Evolutionary conservation across 2,329 filamentous ascomycete species (phyloP).

Genomic region (Aspergillus brunneoviolaceus): DNA sequence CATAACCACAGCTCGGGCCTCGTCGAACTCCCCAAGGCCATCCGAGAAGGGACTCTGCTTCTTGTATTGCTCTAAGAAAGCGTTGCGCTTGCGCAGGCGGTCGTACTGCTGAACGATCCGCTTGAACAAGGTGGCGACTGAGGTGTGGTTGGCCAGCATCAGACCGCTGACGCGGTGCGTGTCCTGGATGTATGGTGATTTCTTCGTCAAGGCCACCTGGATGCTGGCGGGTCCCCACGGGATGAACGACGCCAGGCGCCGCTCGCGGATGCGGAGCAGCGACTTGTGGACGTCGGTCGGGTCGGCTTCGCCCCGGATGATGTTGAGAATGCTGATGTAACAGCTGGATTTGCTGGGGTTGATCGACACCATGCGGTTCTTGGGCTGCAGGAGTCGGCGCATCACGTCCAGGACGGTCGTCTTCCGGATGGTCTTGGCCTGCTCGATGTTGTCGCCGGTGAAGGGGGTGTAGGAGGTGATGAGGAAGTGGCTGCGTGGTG

Average conservation of each 20-base stretch:
- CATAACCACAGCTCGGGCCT: slow-evolving; percentile 84
- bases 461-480: slow-evolving; percentile 99
- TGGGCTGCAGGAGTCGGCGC: slow-evolving; percentile 90
- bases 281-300: slow-evolving; percentile 98
- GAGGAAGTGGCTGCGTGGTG: slow-evolving; percentile 93
- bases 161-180: slow-evolving; percentile 91
- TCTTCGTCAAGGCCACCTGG: slow-evolving; percentile 93
- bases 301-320: slow-evolving; percentile 97
- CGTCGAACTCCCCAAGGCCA: slow-evolving; percentile 90
- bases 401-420: slow-evolving; percentile 98
- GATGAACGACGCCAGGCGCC: slow-evolving; percentile 91
- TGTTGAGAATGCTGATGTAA: slow-evolving; percentile 98
- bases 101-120: slow-evolving; percentile 91
- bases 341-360: slow-evolving; percentile 95
- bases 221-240: slow-evolving; percentile 98
- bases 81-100: slow-evolving; percentile 90
- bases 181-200: slow-evolving; percentile 92
- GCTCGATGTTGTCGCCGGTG: slow-evolving; percentile 91
- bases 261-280: slow-evolving; percentile 89
- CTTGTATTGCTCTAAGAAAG: slow-evolving; percentile 95
- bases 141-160: slow-evolving; percentile 98
- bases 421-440: slow-evolving; percentile 96
- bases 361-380: slow-evolving; percentile 98
- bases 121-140: slow-evolving; percentile 94
- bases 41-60: slow-evolving; percentile 92